phyloP scores from a whole-genome alignment of 768 basidiomycete genomes.

The Mycena alexandri region DNA sequence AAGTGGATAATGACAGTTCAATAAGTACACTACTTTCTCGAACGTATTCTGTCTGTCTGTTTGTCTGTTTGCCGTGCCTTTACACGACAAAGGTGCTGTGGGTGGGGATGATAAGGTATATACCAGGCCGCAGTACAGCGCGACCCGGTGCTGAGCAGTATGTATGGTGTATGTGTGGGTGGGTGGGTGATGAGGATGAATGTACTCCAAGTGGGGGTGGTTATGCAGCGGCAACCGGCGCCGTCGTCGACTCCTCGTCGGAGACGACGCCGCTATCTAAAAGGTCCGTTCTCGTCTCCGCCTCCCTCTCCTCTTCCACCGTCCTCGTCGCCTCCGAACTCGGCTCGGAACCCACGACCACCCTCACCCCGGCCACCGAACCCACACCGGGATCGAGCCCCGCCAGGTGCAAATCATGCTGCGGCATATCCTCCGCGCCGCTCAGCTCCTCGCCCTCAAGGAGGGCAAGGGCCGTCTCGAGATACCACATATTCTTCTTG shows the following conservation, averaged over 20 bases:
- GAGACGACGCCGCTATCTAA: constrained; percentile 30
- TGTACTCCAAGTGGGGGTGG: too few species aligned
- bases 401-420: constrained; percentile 30
- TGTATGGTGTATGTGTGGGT: too few species aligned
- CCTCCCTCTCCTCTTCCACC: too few species aligned
- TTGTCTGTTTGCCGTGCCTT: background rate
- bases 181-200: too few species aligned
- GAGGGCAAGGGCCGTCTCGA: constrained; percentile 92
- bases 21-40: constrained; percentile 41
- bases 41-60: constrained; percentile 24
- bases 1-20: constrained; percentile 35
- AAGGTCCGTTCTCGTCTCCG: constrained; percentile 14
- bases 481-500: constrained; percentile 97
- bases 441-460: constrained; percentile 83
- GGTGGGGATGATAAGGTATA: constrained; percentile 24
- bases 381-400: constrained; percentile 12
- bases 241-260: background rate
- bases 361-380: background rate
- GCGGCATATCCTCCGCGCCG: constrained; percentile 61
- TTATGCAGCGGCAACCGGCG: background rate
- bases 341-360: background rate
- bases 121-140: constrained; percentile 21
- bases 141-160: background rate
- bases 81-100: constrained; percentile 10
- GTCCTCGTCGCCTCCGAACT: too few species aligned